A percentile compares a stretch with the other conserved stretches of the same genome.
Conservation (phyloP, 2,329 filamentous ascomycete genomes). For the Fusarium hostae region DNA sequence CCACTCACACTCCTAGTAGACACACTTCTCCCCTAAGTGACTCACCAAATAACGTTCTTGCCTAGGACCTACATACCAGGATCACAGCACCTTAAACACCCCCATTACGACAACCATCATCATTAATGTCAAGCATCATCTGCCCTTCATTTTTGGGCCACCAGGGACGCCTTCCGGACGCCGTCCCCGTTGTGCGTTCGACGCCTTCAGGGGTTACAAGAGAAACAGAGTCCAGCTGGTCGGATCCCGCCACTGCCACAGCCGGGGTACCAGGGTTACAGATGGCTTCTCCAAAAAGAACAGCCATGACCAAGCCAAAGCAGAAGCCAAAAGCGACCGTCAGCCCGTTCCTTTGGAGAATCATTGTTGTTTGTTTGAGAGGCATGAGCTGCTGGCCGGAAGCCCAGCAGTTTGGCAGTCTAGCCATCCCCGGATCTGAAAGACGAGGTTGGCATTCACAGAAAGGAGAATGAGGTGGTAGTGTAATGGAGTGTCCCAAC, state of each 20-base stretch:
- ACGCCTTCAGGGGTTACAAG: constrained; percentile 37
- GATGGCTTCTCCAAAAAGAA: constrained; percentile 25
- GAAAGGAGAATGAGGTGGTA: constrained; percentile 3
- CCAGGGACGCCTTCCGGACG: constrained; percentile 40
- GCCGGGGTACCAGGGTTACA: constrained; percentile 30
- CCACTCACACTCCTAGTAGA: constrained; percentile 14
- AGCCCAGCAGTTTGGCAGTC: constrained; percentile 27
- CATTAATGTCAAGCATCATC: constrained; percentile 32
- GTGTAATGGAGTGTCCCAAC: constrained; percentile 21
- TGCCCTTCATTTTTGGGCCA: constrained; percentile 20
- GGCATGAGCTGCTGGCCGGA: constrained; percentile 1
- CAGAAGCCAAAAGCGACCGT: constrained; percentile 31
- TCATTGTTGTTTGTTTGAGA: constrained; percentile 5
- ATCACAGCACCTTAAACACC: background rate
- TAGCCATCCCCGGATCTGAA: constrained; percentile 26
- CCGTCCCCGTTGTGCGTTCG: constrained; percentile 40
- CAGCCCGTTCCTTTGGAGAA: constrained; percentile 21
- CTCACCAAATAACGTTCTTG: constrained; percentile 2
- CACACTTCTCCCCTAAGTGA: background rate
- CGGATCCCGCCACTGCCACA: constrained; percentile 42
- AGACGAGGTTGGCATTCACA: constrained; percentile 7
- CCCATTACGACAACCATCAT: constrained; percentile 19
- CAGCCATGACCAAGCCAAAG: constrained; percentile 27
- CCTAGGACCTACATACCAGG: background rate
- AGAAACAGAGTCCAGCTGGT: constrained; percentile 42